Percentiles rank a stretch among this genome's conserved stretches.
Conservation (phyloP, 2,329 filamentous ascomycete genomes). For the Dactylellina parvicollis region DNA sequence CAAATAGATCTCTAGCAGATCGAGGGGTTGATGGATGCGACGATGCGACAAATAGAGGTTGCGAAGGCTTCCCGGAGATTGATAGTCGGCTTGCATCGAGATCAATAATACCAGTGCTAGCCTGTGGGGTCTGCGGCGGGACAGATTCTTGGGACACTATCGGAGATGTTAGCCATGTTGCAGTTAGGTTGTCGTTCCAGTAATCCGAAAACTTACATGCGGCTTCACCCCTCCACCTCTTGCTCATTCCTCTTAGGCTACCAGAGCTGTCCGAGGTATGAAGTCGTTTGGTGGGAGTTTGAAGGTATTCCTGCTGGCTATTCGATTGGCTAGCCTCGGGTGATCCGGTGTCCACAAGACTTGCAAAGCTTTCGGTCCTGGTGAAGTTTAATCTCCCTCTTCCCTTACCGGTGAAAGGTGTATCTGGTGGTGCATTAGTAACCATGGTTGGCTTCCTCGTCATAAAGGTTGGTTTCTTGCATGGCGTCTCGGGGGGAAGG, state of each 20-base stretch:
- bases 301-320: constrained; percentile 46
- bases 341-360: constrained; percentile 40
- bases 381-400: constrained; percentile 61
- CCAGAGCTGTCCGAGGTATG: constrained; percentile 48
- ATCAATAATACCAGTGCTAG: constrained; percentile 65
- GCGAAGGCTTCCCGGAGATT: constrained; percentile 69
- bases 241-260: constrained; percentile 39
- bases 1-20: constrained; percentile 61
- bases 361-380: constrained; percentile 54
- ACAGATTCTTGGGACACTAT: constrained; percentile 45
- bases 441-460: constrained; percentile 61
- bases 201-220: constrained; percentile 26
- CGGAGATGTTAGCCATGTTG: constrained; percentile 59
- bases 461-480: constrained; percentile 83
- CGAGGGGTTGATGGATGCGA: constrained; percentile 44
- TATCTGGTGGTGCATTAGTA: constrained; percentile 68
- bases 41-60: constrained; percentile 22
- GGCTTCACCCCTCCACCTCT: constrained; percentile 44
- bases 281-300: constrained; percentile 47
- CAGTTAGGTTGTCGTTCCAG: background rate
- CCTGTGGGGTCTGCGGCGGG: constrained; percentile 65
- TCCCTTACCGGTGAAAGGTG: constrained; percentile 76
- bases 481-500: constrained; percentile 87
- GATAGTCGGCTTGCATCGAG: constrained; percentile 84
- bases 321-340: constrained; percentile 41